A percentile compares a stretch with the other conserved stretches of the same genome.
Conservation (phyloP, 208 protist species). For the Acanthamoeba sp. region DNA sequence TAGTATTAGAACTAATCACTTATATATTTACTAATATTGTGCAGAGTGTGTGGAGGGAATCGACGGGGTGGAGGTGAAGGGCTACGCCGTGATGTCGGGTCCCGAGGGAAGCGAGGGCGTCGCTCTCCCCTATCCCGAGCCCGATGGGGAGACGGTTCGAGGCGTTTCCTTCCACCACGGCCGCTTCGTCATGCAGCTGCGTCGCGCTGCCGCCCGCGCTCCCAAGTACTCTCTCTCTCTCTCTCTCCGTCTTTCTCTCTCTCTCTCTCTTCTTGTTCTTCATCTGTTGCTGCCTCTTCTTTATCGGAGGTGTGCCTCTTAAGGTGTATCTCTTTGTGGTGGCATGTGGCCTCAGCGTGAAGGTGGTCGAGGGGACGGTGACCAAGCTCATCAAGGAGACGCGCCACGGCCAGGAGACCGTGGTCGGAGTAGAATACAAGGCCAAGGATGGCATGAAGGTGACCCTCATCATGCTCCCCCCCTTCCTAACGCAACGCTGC, state of each 20-base stretch:
- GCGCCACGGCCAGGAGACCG: not conserved
- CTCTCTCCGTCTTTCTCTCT: not conserved
- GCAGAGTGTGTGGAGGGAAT: slow-evolving; percentile 91
- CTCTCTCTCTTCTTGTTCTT: not conserved
- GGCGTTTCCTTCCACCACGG: slow-evolving; percentile 94
- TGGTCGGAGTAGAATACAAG: not conserved
- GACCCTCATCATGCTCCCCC: not conserved
- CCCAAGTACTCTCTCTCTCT: not conserved
- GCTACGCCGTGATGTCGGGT: slow-evolving; percentile 90
- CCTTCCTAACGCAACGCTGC: not conserved
- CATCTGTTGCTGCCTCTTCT: too few relatives aligned
- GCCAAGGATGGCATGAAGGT: slow-evolving; percentile 45
- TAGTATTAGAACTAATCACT: not conserved
- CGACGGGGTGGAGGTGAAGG: slow-evolving; percentile 91
- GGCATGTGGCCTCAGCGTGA: not conserved
- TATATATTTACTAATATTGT: not conserved
- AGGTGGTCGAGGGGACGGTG: not conserved
- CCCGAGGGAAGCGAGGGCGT: slow-evolving; percentile 88
- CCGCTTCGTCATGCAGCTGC: slow-evolving; percentile 94
- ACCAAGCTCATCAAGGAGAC: not conserved
- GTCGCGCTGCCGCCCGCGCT: slow-evolving; percentile 80
- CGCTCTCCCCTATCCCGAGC: slow-evolving; percentile 89
- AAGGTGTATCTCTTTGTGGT: too few relatives aligned
- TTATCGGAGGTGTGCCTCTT: too few relatives aligned
- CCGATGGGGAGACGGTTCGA: slow-evolving; percentile 75